A percentile compares a stretch with the other conserved stretches of the same genome.
Conservation (phyloP, 75 land plant genomes). For the Adiantum capillusveneris region DNA sequence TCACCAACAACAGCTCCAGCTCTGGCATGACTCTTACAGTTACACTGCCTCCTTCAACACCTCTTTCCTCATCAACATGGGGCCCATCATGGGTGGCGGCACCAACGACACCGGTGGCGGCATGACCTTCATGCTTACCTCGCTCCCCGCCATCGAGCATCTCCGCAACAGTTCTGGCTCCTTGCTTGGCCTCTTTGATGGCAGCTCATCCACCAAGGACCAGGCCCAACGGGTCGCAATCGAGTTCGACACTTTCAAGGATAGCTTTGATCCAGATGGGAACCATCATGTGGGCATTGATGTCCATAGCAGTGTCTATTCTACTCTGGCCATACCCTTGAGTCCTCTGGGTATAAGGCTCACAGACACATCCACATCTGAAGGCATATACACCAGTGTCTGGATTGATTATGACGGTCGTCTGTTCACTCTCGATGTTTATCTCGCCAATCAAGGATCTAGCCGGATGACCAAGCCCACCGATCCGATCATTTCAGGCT, state of each 20-base stretch:
- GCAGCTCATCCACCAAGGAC: too few relatives aligned
- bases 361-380: constrained; percentile 6
- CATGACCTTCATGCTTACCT: constrained; percentile 34
- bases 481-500: constrained; percentile 7
- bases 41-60: constrained; percentile 36
- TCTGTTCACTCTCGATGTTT: constrained; percentile 10
- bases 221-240: constrained; percentile 26
- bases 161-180: constrained; percentile 27
- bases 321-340: constrained; percentile 1
- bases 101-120: constrained; percentile 38
- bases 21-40: constrained; percentile 11
- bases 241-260: constrained; percentile 52
- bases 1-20: constrained; percentile 11
- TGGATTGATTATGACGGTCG: constrained; percentile 37
- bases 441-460: constrained; percentile 13
- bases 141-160: constrained; percentile 1
- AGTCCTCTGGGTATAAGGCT: constrained; percentile 1
- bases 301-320: constrained; percentile 34
- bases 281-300: constrained; percentile 55
- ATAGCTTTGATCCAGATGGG: constrained; percentile 22
- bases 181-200: constrained; percentile 52
- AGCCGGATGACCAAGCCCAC: constrained; percentile 2
- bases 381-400: constrained; percentile 5
- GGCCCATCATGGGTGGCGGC: constrained; percentile 1
- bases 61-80: constrained; percentile 34